Evolutionary conservation across 345 rosid genomes (phyloP).

Genomic region (Eucalyptus regnans): DNA sequence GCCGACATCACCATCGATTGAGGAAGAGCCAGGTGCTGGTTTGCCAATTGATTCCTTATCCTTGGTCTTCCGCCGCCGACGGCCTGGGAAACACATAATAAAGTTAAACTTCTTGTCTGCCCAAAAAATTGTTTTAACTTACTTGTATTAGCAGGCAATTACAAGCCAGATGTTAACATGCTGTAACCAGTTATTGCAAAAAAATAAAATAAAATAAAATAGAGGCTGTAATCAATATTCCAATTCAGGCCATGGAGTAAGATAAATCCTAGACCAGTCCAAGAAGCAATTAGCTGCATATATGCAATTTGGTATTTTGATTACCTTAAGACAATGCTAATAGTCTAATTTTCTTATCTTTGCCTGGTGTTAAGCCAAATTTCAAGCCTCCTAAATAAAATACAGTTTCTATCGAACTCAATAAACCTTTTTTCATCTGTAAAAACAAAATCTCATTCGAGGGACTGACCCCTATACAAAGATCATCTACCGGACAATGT

Average conservation of each 20-base stretch:
- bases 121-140: neutral
- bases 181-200: neutral
- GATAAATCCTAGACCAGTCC: neutral
- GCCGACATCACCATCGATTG: neutral
- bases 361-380: neutral
- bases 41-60: neutral
- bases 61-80: neutral
- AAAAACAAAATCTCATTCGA: neutral
- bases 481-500: neutral
- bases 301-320: neutral
- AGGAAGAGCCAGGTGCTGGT: neutral
- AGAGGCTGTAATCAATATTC: neutral
- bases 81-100: neutral
- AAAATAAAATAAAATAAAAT: neutral
- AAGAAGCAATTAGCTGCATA: neutral
- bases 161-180: neutral
- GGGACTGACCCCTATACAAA: neutral
- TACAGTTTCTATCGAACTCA: neutral
- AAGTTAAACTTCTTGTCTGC: neutral
- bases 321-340: neutral
- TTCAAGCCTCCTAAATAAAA: neutral
- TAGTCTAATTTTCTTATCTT: neutral
- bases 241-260: neutral
- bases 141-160: neutral
- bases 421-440: neutral